phyloP scores from a whole-genome alignment of 2,329 filamentous ascomycete species.

The Didymella sp. region DNA sequence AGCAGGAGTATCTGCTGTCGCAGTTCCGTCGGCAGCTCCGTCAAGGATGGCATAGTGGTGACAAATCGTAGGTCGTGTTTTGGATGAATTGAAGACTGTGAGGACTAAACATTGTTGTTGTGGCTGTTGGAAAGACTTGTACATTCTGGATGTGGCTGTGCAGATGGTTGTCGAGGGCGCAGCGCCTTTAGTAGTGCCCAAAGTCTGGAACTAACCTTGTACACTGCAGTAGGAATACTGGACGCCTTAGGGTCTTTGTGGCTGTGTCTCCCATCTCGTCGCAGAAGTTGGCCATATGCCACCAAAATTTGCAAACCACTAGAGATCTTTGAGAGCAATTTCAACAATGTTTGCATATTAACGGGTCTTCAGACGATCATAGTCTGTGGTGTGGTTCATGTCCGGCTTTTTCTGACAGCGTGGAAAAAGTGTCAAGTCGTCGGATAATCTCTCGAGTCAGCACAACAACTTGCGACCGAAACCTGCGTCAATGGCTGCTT shows the following conservation, averaged over 20 bases:
- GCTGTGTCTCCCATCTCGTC: too few species aligned
- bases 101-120: not conserved
- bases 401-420: too few species aligned
- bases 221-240: not conserved
- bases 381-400: too few species aligned
- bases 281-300: too few species aligned
- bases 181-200: not conserved
- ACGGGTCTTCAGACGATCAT: too few species aligned
- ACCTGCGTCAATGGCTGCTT: too few species aligned
- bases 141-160: not conserved
- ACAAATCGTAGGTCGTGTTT: not conserved
- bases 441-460: too few species aligned
- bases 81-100: not conserved
- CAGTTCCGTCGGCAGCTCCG: not conserved
- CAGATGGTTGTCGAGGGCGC: not conserved
- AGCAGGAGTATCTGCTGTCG: conserved; percentile 7
- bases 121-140: not conserved
- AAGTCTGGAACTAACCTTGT: not conserved
- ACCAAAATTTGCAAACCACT: too few species aligned
- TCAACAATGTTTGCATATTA: too few species aligned
- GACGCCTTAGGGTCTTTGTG: not conserved
- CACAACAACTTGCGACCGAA: too few species aligned
- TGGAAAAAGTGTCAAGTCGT: too few species aligned
- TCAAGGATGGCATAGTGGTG: not conserved
- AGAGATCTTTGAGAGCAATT: too few species aligned